Conservation (phyloP, 1,284 basidiomycete genomes). For the Ganoderma sinense region DNA sequence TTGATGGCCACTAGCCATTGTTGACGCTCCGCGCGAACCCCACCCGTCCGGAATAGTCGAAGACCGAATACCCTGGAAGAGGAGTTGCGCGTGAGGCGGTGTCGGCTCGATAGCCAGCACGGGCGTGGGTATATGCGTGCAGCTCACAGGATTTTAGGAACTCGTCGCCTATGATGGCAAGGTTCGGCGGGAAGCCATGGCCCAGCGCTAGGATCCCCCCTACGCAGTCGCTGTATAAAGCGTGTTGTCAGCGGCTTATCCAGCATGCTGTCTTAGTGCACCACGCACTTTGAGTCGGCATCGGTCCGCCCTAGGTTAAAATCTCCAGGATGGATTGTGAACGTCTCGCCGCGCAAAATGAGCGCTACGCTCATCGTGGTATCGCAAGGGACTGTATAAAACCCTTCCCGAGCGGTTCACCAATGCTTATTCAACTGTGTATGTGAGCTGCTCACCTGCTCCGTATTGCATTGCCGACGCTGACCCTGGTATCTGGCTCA, state of each 20-base stretch:
- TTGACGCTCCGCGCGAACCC: constrained; percentile 69
- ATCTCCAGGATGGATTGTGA: constrained; percentile 61
- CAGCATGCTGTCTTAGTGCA: too few relatives aligned
- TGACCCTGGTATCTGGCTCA: constrained; percentile 56
- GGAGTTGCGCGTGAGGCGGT: not conserved
- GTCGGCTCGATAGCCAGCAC: not conserved
- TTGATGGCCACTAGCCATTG: constrained; percentile 38
- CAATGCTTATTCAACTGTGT: not conserved
- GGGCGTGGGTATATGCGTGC: constrained; percentile 1
- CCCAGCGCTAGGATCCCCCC: constrained; percentile 71
- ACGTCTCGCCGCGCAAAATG: constrained; percentile 59
- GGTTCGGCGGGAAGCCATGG: constrained; percentile 52
- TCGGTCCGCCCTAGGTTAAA: constrained; percentile 68
- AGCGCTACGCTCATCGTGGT: constrained; percentile 49
- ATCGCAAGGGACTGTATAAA: constrained; percentile 60
- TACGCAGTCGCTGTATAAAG: constrained; percentile 56
- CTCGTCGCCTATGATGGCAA: constrained; percentile 75
- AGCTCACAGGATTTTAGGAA: constrained; percentile 76
- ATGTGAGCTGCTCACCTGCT: constrained; percentile 40
- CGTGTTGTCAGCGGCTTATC: not conserved
- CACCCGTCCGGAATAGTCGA: constrained; percentile 65
- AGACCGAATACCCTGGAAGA: constrained; percentile 61
- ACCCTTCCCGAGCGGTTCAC: constrained; percentile 41
- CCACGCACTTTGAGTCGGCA: constrained; percentile 40
- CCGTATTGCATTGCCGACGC: constrained; percentile 50